These are phyloP conservation scores for Rosa multiflora DNA, from an alignment of 306 rosid genomes.

Conservation along the genomic window DNA sequence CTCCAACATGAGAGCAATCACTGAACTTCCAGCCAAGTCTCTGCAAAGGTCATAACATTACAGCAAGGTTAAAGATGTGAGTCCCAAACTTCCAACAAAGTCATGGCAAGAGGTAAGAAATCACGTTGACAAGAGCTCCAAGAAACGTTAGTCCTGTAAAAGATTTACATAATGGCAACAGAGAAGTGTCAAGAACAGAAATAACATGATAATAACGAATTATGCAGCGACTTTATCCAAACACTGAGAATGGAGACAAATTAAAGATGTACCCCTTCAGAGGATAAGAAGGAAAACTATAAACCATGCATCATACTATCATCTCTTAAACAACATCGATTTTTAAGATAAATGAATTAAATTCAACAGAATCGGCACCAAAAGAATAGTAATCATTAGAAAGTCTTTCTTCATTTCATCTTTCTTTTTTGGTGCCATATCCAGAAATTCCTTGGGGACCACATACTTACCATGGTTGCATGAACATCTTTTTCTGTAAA, in stretches of 20 bases:
- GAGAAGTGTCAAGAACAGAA: conserved; percentile 59
- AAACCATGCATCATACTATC: conserved; percentile 5
- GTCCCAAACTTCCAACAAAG: conserved; percentile 99
- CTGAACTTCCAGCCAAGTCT: conserved; percentile 58
- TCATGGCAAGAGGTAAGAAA: conserved; percentile 99
- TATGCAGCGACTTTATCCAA: conserved; percentile 13
- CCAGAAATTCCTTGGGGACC: conserved; percentile 5
- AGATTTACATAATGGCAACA: conserved; percentile 65
- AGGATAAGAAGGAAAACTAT: background rate
- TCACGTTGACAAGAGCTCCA: conserved; percentile 99
- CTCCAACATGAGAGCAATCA: conserved; percentile 44
- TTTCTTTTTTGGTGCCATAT: conserved; percentile 5
- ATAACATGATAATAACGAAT: conserved; percentile 27
- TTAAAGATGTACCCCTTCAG: background rate
- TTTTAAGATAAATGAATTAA: conserved; percentile 4
- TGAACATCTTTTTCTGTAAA: conserved; percentile 33
- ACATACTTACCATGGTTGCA: conserved; percentile 42
- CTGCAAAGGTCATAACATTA: conserved; percentile 98
- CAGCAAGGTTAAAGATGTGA: conserved; percentile 99
- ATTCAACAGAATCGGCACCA: background rate
- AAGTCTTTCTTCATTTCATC: conserved; percentile 10
- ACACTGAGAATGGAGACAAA: background rate
- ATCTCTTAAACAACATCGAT: conserved; percentile 11
- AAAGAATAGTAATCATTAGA: background rate
- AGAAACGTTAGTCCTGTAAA: conserved; percentile 98